Base-by-base conservation (phyloP, 2,329 filamentous ascomycete species). In the Sclerotiophoma versabilis region DNA sequence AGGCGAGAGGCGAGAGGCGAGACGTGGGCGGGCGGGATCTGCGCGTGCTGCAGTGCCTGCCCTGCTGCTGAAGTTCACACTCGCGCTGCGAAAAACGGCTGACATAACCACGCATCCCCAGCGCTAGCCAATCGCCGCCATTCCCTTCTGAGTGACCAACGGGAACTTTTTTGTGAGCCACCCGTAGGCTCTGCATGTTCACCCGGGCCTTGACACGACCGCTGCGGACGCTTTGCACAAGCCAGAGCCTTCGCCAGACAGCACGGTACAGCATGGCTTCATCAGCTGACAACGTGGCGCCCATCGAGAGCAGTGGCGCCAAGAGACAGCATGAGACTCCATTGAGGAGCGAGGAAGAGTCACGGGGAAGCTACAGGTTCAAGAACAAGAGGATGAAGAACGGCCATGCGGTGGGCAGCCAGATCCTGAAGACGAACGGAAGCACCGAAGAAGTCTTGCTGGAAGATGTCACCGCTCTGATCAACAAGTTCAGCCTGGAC, bases 361-460 rank as follows among this genome's bases (percentile, higher is more conserved):
- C 69, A 63, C 64, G 71, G 38, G 72, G 71, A 25, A 73, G 63
- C 48, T 75, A 73, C 51, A 62, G 70, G 34, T 75, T 74, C 68
- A 76, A 79, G 65, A 80, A 75, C 59, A 80, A 81, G 71, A 79
- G 79, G 69, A 76, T 78, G 66, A 79, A 79, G 67, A 78, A 78
- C 30, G 69, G 70, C 6, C 71, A 74, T 49, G 66, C 65, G 14
- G 70, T 73, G 8, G 68, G 63, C 10, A 75, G 70, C 38, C 58
- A 68, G n/a, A 69, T 73, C 8, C 36, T 75, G 7, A 71, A 68
- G 41, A 74, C 69, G 2, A 78, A 80, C 20, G 80, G 80, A 11
- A 79, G 73, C 22, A 80, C 80, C 49, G 80, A 82, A 55, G 79
- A 81, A 50, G 75, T 82, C 29, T 59, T 82, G 45, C 63, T 81